phyloP scores from a whole-genome alignment of 1,284 basidiomycete species.

The Ganoderma meredithae region DNA sequence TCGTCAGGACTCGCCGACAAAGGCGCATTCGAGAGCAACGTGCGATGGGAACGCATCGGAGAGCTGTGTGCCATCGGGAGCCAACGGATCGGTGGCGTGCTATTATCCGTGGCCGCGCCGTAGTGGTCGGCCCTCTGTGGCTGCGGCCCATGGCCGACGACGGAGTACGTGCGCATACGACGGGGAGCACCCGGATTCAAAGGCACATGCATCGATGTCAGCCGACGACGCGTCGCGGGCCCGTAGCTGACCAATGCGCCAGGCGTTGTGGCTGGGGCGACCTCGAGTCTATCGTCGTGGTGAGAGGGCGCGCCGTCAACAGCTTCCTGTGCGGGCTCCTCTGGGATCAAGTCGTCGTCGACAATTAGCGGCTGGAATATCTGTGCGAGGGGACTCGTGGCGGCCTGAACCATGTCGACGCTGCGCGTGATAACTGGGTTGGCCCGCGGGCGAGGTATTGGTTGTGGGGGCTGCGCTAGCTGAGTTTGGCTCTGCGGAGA shows the following conservation, averaged over 20 bases:
- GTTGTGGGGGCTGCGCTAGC: conserved; percentile 34
- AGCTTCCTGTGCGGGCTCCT: conserved; percentile 40
- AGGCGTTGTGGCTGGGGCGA: neutral
- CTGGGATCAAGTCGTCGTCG: conserved; percentile 51
- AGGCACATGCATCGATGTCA: conserved; percentile 52
- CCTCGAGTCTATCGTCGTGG: conserved; percentile 6
- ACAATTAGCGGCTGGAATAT: conserved; percentile 72
- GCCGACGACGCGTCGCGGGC: conserved; percentile 60
- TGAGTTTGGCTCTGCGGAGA: conserved; percentile 27
- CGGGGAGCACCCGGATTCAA: conserved; percentile 24
- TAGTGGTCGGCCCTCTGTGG: conserved; percentile 15
- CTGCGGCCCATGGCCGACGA: conserved; percentile 8
- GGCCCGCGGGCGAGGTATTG: conserved; percentile 46
- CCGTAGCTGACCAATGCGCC: conserved; percentile 59
- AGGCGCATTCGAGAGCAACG: conserved; percentile 26
- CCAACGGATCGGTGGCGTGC: conserved; percentile 29
- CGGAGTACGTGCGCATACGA: conserved; percentile 24
- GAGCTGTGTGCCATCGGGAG: conserved; percentile 35
- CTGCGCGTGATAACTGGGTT: conserved; percentile 55
- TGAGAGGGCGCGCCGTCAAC: conserved; percentile 17
- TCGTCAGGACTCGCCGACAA: conserved; percentile 46
- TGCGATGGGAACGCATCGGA: conserved; percentile 28
- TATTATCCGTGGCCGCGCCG: conserved; percentile 14
- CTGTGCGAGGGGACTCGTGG: conserved; percentile 73
- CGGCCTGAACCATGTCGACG: conserved; percentile 50